These are phyloP conservation scores for Phytophthora ohioensis DNA, from an alignment of 352 stramenopile genomes.

Conservation along the genomic window DNA sequence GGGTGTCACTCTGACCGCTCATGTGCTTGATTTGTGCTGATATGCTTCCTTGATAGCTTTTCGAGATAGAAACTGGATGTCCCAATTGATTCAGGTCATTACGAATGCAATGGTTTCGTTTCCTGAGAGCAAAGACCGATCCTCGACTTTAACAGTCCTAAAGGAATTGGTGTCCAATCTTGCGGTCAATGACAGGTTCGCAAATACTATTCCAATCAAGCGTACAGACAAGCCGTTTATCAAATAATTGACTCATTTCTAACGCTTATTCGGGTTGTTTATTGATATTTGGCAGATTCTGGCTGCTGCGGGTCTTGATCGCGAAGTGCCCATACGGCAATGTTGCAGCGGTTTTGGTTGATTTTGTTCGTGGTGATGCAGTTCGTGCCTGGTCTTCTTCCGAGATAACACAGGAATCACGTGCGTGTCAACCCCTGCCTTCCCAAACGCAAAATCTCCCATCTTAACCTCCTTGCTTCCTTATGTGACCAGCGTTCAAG, in stretches of 20 bases:
- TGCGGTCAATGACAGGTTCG: conserved; percentile 46
- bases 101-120: conserved; percentile 82
- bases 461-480: not conserved
- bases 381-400: conserved; percentile 51
- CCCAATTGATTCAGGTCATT: conserved; percentile 62
- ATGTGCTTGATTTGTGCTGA: not conserved
- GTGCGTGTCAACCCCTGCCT: conserved; percentile 32
- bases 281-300: conserved; percentile 47
- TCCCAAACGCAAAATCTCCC: conserved; percentile 11
- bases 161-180: conserved; percentile 52
- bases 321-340: conserved; percentile 80
- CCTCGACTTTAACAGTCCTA: conserved; percentile 46
- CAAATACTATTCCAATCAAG: not conserved
- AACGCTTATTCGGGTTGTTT: not conserved
- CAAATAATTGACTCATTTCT: not conserved
- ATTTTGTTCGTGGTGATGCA: conserved; percentile 60
- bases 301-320: conserved; percentile 48
- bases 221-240: not conserved
- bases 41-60: conserved; percentile 40
- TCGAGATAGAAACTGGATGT: conserved; percentile 58
- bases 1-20: no score
- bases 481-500: conserved; percentile 33
- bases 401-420: conserved; percentile 20
- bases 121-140: conserved; percentile 49
- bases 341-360: conserved; percentile 67